phyloP scores from a whole-genome alignment of 108 stramenopile genomes.

The Cyclotella baltica region DNA sequence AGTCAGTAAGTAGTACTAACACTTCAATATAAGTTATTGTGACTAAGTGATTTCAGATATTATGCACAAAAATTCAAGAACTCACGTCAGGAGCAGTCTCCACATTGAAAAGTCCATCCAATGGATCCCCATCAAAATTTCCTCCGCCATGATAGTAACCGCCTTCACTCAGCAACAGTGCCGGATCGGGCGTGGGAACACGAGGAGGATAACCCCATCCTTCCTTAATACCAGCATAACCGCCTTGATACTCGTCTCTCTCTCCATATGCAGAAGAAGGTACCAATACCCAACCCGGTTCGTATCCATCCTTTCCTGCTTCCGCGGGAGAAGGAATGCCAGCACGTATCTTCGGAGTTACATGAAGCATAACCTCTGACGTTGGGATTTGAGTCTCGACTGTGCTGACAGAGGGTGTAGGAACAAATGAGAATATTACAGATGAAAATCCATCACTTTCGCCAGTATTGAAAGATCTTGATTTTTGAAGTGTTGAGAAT shows the following conservation, averaged over 20 bases:
- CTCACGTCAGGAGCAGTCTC: slow-evolving; percentile 3
- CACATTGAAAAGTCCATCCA: background rate
- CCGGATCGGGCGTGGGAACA: slow-evolving; percentile 39
- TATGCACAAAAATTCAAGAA: background rate
- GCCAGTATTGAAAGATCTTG: slow-evolving; percentile 18
- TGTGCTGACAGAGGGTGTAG: slow-evolving; percentile 1
- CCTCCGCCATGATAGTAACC: background rate
- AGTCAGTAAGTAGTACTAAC: too few species aligned
- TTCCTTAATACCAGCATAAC: background rate
- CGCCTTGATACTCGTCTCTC: background rate
- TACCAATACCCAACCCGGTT: slow-evolving; percentile 39
- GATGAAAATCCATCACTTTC: slow-evolving; percentile 19
- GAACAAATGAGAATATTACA: slow-evolving; percentile 30
- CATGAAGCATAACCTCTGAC: slow-evolving; percentile 36
- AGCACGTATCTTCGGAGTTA: slow-evolving; percentile 32
- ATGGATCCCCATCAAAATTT: slow-evolving; percentile 2
- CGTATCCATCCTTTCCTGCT: slow-evolving; percentile 20
- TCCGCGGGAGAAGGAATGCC: slow-evolving; percentile 3
- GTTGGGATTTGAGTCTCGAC: slow-evolving; percentile 25
- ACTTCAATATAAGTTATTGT: background rate
- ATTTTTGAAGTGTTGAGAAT: slow-evolving; percentile 3
- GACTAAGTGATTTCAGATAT: background rate
- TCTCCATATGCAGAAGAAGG: slow-evolving; percentile 7
- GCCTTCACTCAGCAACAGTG: slow-evolving; percentile 6
- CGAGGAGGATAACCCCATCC: slow-evolving; percentile 33